Evolutionary conservation across 148 eudicot genomes (phyloP), one percentile per base, ranked within the genome.

Genomic region (Rhododendron vialii): DNA sequence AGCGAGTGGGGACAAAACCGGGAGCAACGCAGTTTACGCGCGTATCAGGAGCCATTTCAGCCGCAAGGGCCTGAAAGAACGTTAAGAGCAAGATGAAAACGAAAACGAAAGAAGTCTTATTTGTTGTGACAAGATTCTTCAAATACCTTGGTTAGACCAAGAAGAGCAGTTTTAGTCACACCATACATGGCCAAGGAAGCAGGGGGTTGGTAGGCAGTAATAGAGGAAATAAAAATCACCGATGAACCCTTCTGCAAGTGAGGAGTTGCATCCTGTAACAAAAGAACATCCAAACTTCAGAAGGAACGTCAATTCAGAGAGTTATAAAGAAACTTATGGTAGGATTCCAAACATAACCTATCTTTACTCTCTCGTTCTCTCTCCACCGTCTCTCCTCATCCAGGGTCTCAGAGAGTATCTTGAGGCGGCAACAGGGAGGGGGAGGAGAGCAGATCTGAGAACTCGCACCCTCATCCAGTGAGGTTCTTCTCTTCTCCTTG

Each of bases 11-110:
- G 35, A 98, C 98, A 89, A 95, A 93, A 82, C 99, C 99, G 82
- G 98, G 99, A 67, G 98, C 99, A 78, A 97, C 85, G 74, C 96
- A 94, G 88, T 97, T 97, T 28, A 97, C 99, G 3, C 99, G 98
- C 4, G 99, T 97, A 84, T 93, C 88, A 41, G 99, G 98, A n/a
- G 93, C 96, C 98, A 97, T 90, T 90, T 95, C 96, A 87, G 91
- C 86, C 76, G 99, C 98, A 90, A 95, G 93, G 20, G 96, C 99
- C 98, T 93, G 85, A 30, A 41, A 97, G 98, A 41, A 41, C 7
- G 8, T 41, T 6, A 41, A 65, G 30, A 86, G 53, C 11, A 8
- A 76, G n/a, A 47, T 30, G 33, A 26, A 2, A 20, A 22, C 13
- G 20, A 24, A 22, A 50, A 9, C 17, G 38, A 65, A 41, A 28